Evolutionary conservation across 1,284 basidiomycete genomes (phyloP).

Genomic region (Sporisorium iseilematis-ciliati): DNA sequence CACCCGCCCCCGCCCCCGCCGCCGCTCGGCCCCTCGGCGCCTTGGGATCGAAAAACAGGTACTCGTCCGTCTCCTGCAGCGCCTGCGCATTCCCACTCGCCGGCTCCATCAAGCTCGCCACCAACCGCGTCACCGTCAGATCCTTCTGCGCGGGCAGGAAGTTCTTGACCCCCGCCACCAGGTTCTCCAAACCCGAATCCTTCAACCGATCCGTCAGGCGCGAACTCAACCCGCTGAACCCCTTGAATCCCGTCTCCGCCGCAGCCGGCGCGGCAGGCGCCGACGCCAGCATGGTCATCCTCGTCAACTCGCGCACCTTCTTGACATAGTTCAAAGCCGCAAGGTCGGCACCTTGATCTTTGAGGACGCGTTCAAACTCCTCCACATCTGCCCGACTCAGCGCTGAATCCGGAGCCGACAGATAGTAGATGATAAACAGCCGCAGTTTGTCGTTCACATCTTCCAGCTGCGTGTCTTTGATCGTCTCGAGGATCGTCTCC

Average conservation of each 20-base stretch:
- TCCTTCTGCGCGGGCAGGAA: conserved; percentile 96
- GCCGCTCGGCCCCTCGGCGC: conserved; percentile 52
- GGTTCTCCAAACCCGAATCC: conserved; percentile 90
- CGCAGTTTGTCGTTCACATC: conserved; percentile 83
- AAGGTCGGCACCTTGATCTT: conserved; percentile 76
- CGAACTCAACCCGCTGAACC: conserved; percentile 84
- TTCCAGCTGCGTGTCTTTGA: conserved; percentile 71
- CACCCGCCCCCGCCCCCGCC: conserved; percentile 23
- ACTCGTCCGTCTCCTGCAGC: conserved; percentile 88
- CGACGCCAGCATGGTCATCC: conserved; percentile 89
- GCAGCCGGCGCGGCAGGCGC: conserved; percentile 77
- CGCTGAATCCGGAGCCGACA: conserved; percentile 83
- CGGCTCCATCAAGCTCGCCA: conserved; percentile 97
- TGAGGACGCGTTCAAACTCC: conserved; percentile 77
- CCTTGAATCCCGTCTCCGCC: conserved; percentile 76
- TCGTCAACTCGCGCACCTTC: conserved; percentile 89
- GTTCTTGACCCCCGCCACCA: conserved; percentile 97
- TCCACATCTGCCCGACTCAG: conserved; percentile 86
- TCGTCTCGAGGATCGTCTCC: conserved; percentile 81
- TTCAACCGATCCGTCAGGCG: conserved; percentile 84
- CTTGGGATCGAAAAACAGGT: conserved; percentile 88
- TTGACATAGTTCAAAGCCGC: conserved; percentile 94
- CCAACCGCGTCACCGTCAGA: conserved; percentile 88
- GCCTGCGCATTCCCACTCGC: conserved; percentile 81
- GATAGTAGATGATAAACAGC: conserved; percentile 91